phyloP scores from a whole-genome alignment of 352 stramenopile species.

The Pythium plurisporium region DNA sequence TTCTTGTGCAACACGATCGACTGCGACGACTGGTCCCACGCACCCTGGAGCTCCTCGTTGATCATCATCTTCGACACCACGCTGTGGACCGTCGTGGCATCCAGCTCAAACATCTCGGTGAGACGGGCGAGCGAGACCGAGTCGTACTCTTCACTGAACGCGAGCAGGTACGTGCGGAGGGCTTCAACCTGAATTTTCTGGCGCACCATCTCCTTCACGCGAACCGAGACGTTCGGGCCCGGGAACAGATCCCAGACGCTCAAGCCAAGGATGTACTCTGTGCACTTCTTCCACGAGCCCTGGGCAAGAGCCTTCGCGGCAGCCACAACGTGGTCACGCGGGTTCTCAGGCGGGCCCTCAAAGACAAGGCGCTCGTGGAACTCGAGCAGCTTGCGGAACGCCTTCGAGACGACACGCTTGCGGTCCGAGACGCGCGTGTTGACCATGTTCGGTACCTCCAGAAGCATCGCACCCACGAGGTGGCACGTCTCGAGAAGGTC shows the following conservation, averaged over 20 bases:
- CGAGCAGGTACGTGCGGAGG: conserved; percentile 95
- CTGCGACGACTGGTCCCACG: conserved; percentile 97
- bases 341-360: conserved; percentile 97
- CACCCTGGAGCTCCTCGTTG: conserved; percentile 95
- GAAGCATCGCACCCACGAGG: conserved; percentile 97
- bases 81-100: conserved; percentile 94
- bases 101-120: conserved; percentile 97
- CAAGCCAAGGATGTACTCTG: conserved; percentile 82
- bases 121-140: conserved; percentile 92
- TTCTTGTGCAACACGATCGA: conserved; percentile 95
- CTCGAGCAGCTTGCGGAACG: conserved; percentile 92
- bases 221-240: conserved; percentile 68
- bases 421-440: conserved; percentile 74
- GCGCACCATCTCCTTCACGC: conserved; percentile 90
- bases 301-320: conserved; percentile 93
- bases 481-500: conserved; percentile 98
- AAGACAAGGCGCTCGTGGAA: conserved; percentile 93
- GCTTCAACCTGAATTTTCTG: conserved; percentile 96
- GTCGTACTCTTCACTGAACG: conserved; percentile 96
- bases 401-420: conserved; percentile 91
- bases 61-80: conserved; percentile 99
- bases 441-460: conserved; percentile 98
- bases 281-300: conserved; percentile 94
- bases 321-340: conserved; percentile 95
- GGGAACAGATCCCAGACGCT: conserved; percentile 96